phyloP scores from a whole-genome alignment of 805 yeast species.

The Candida odintsovae region DNA sequence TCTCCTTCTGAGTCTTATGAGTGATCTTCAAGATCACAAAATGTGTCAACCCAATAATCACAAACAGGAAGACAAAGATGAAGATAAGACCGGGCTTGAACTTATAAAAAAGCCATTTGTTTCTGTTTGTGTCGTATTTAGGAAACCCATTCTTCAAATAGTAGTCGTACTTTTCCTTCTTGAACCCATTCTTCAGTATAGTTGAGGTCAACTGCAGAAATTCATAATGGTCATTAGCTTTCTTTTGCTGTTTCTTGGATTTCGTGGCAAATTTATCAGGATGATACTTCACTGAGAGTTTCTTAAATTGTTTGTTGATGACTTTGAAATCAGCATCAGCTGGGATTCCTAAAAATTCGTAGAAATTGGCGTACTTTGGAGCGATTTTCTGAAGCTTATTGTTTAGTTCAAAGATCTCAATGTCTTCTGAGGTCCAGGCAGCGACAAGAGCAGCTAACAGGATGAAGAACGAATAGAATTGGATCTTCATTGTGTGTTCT shows the following conservation, averaged over 20 bases:
- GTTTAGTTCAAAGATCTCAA: conserved; percentile 73
- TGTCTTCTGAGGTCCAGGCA: conserved; percentile 63
- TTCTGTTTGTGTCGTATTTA: conserved; percentile 50
- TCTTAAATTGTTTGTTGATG: conserved; percentile 62
- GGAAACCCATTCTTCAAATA: conserved; percentile 85
- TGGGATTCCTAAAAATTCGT: conserved; percentile 22
- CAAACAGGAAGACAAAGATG: conserved; percentile 44
- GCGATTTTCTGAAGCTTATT: conserved; percentile 42
- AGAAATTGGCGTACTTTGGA: conserved; percentile 24
- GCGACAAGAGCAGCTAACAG: conserved; percentile 20
- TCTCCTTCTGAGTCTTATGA: conserved; percentile 47
- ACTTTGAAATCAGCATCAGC: conserved; percentile 38
- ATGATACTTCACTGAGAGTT: conserved; percentile 65
- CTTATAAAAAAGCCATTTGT: conserved; percentile 57
- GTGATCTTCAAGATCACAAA: conserved; percentile 46
- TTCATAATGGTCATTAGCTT: conserved; percentile 58
- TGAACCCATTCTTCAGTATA: conserved; percentile 48
- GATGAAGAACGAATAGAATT: conserved; percentile 11
- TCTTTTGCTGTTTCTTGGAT: conserved; percentile 24
- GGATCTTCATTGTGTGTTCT: conserved; percentile 9
- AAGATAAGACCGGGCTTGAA: conserved; percentile 61
- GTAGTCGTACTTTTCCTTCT: conserved; percentile 74
- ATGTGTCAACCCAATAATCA: conserved; percentile 53
- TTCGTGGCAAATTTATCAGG: conserved; percentile 63
- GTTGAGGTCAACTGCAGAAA: conserved; percentile 71